Percentiles rank a stretch among this genome's conserved stretches.
These are phyloP conservation scores for Eutrema heterophyllum DNA, from an alignment of 345 rosid genomes.

Conservation along the genomic window DNA sequence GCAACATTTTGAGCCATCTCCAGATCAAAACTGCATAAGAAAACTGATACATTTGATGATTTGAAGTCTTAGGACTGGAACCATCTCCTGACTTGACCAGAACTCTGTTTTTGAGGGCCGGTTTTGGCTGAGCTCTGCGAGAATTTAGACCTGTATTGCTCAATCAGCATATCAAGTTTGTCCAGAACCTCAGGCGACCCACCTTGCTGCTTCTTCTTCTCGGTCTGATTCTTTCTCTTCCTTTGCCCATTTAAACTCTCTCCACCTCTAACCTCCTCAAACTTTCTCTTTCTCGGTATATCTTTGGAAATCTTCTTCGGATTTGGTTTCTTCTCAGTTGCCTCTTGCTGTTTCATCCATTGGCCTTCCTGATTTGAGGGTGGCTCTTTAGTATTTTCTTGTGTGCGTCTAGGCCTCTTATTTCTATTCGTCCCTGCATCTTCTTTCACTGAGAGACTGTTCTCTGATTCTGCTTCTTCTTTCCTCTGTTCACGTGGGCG, in stretches of 20 bases:
- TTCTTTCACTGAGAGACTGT: not conserved
- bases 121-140: conserved; percentile 45
- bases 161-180: conserved; percentile 65
- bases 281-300: conserved; percentile 39
- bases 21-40: not conserved
- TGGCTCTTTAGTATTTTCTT: conserved; percentile 20
- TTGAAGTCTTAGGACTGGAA: conserved; percentile 39
- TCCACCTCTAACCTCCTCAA: conserved; percentile 31
- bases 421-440: conserved; percentile 35
- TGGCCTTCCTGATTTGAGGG: conserved; percentile 31
- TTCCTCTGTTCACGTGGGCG: conserved; percentile 16
- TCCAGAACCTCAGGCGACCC: conserved; percentile 47
- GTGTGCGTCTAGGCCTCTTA: conserved; percentile 30
- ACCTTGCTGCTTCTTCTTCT: conserved; percentile 43
- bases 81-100: conserved; percentile 57
- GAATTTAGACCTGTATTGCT: conserved; percentile 64
- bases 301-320: conserved; percentile 23
- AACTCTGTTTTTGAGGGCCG: conserved; percentile 39
- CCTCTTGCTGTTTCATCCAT: conserved; percentile 23
- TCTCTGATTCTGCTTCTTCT: conserved; percentile 21
- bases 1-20: not conserved
- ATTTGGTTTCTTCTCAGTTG: conserved; percentile 23
- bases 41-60: not conserved
- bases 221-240: conserved; percentile 35
- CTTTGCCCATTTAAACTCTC: conserved; percentile 30